A percentile compares a stretch with the other conserved stretches of the same genome.
Evolutionary conservation across 306 rosid genomes (phyloP).

Genomic region (Senna siamea): DNA sequence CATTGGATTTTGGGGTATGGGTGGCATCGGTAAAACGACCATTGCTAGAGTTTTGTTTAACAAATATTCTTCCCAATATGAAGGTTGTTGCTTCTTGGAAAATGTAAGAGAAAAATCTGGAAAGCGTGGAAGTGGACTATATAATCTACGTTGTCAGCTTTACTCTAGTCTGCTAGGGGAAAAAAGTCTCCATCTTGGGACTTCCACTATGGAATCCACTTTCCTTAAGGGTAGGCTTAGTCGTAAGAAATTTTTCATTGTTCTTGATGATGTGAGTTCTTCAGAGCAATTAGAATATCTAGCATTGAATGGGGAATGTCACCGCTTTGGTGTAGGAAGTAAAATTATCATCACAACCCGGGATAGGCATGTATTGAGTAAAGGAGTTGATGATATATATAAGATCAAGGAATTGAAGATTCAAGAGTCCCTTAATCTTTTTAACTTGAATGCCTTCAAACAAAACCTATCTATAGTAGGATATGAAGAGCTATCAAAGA

Average conservation of each 20-base stretch:
- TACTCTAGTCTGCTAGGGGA: not conserved
- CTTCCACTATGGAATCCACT: not conserved
- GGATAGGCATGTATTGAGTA: not conserved
- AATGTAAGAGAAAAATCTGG: not conserved
- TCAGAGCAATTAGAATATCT: not conserved
- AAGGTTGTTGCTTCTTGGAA: not conserved
- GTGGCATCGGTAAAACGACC: not conserved
- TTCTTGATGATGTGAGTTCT: not conserved
- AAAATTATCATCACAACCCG: not conserved
- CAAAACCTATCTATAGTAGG: not conserved
- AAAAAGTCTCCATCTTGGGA: not conserved
- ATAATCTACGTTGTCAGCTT: not conserved
- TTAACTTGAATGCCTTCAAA: not conserved
- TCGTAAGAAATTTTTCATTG: not conserved
- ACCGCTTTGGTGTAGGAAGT: not conserved
- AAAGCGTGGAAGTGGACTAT: not conserved
- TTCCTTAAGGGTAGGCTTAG: not conserved
- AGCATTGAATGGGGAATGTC: not conserved
- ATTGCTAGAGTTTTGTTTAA: not conserved
- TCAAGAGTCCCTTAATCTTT: not conserved
- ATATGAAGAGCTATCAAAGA: not conserved
- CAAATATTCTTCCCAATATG: not conserved
- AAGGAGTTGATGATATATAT: not conserved
- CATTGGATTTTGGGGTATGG: conserved; percentile 18
- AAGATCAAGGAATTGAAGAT: not conserved